Percentiles rank a stretch among this genome's conserved stretches.
These are phyloP conservation scores for Tolypocladium ophioglossoides DNA, from an alignment of 2,329 filamentous ascomycete genomes.

Conservation along the genomic window DNA sequence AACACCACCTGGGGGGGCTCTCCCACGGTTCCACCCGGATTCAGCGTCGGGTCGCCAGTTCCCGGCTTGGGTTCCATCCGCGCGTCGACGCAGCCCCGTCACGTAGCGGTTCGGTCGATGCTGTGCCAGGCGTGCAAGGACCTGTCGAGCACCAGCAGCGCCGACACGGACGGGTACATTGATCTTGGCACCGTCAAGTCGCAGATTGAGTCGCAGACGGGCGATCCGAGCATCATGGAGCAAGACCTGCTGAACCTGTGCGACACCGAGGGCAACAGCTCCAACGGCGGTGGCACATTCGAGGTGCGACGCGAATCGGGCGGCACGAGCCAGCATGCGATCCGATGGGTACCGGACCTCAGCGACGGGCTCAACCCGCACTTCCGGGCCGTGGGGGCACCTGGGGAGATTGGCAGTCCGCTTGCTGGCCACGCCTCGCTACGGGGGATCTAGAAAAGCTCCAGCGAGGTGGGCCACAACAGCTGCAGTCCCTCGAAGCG, in stretches of 20 bases:
- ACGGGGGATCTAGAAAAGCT: slow-evolving; percentile 22
- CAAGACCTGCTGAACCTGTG: slow-evolving; percentile 72
- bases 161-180: slow-evolving; percentile 54
- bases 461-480: slow-evolving; percentile 4
- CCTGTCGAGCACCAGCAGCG: slow-evolving; percentile 25
- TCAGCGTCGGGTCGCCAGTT: slow-evolving; percentile 21
- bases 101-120: slow-evolving; percentile 59
- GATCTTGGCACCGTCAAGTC: slow-evolving; percentile 58
- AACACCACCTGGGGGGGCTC: slow-evolving; percentile 29
- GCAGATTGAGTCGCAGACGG: slow-evolving; percentile 46
- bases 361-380: slow-evolving; percentile 28
- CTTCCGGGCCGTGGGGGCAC: slow-evolving; percentile 40
- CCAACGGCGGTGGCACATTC: slow-evolving; percentile 88
- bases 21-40: slow-evolving; percentile 21
- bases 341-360: slow-evolving; percentile 47
- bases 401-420: slow-evolving; percentile 63
- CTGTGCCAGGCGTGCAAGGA: slow-evolving; percentile 71
- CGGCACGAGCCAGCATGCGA: slow-evolving; percentile 25
- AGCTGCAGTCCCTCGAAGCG: slow-evolving; percentile 6
- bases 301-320: slow-evolving; percentile 47
- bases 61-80: slow-evolving; percentile 18
- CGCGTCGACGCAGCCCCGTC: slow-evolving; percentile 43
- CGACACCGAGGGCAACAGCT: slow-evolving; percentile 77
- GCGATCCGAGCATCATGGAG: slow-evolving; percentile 29
- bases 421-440: slow-evolving; percentile 33